Base-by-base conservation (phyloP, 2,329 filamentous ascomycete genomes). In the Colletotrichum gloeosporioides region DNA sequence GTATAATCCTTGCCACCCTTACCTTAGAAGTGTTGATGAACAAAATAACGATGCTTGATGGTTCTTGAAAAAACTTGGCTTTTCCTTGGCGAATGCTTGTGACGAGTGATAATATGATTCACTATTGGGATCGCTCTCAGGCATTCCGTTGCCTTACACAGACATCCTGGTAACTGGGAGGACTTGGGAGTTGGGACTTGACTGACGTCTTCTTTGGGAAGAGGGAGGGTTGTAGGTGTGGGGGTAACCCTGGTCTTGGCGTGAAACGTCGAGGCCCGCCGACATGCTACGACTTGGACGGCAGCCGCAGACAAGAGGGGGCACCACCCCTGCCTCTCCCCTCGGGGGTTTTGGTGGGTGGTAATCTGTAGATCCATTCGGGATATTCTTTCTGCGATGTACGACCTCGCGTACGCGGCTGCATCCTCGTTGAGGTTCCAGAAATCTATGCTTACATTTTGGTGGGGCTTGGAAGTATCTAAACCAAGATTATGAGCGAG, bases 31-130 rank as follows among this genome's bases (percentile, higher is more conserved):
- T 63, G 70, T 61, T 59, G 32, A 22, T 34, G 59, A 76, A 31
- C 70, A 73, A 59, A 73, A 73, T 61, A 65, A 76, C 49, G 70
- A 73, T 69, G 74, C 64, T 73, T 76, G 71, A 53, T 69, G 74
- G 70, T 61, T 73, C 59, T 76, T 73, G 34, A 73, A 68, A 6
- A 68, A 3, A 18, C 53, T 29, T 36, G 59, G 16, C 18, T 66
- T 18, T 13, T 6, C 31, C 36, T 57, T 15, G 29, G 29, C 22
- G 7, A 22, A 36, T 62, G 34, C 15, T 22, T 69, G 55, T 49
- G 67, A 61, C 25, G 31, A 4, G 16, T 25, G 31, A 36, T 22
- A 22, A 22, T 22, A 22, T 22, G 22, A 22, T 22, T 22, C 22
- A 22, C 22, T 22, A 22, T 22, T 22, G 22, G 22, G 22, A 3